Percentiles rank a stretch among this genome's conserved stretches.
phyloP scores from a whole-genome alignment of 1,284 basidiomycete species.

The Cerrena zonata region DNA sequence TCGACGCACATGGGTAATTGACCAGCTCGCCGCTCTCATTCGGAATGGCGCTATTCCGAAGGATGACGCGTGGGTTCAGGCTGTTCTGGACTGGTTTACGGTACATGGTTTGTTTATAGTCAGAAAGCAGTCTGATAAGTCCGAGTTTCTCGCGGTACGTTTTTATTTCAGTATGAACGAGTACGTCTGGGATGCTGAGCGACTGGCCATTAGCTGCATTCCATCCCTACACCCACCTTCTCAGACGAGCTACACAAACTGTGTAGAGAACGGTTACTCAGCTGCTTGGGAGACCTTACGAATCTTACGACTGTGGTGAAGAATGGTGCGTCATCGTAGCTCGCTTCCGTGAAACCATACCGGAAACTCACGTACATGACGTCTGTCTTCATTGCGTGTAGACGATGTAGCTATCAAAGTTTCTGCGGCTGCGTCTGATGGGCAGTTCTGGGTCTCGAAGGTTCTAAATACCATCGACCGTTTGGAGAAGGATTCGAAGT shows the following conservation, averaged over 20 bases:
- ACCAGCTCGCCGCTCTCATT: constrained; percentile 78
- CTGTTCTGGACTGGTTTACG: constrained; percentile 76
- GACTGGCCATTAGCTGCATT: constrained; percentile 44
- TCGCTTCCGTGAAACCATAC: not conserved
- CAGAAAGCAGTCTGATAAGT: constrained; percentile 72
- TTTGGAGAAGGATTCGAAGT: constrained; percentile 67
- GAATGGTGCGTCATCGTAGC: constrained; percentile 17
- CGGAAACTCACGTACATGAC: constrained; percentile 3
- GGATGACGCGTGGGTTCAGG: constrained; percentile 70
- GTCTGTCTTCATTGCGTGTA: constrained; percentile 15
- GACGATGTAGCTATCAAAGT: constrained; percentile 51
- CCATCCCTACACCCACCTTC: constrained; percentile 62
- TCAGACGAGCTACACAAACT: constrained; percentile 63
- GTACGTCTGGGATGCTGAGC: not conserved
- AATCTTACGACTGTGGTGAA: constrained; percentile 49
- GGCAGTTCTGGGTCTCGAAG: constrained; percentile 77
- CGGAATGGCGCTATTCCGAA: constrained; percentile 80
- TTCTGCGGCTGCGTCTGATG: constrained; percentile 61
- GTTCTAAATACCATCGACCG: constrained; percentile 56
- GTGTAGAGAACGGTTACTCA: constrained; percentile 69
- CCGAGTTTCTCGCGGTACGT: constrained; percentile 55
- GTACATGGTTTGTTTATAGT: constrained; percentile 80
- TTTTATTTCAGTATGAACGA: not conserved
- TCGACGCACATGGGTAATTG: constrained; percentile 76
- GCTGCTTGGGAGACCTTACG: constrained; percentile 73